Evolutionary conservation across 345 rosid genomes (phyloP), one percentile per base, ranked within the genome.

Genomic region (Limnanthes douglasii): DNA sequence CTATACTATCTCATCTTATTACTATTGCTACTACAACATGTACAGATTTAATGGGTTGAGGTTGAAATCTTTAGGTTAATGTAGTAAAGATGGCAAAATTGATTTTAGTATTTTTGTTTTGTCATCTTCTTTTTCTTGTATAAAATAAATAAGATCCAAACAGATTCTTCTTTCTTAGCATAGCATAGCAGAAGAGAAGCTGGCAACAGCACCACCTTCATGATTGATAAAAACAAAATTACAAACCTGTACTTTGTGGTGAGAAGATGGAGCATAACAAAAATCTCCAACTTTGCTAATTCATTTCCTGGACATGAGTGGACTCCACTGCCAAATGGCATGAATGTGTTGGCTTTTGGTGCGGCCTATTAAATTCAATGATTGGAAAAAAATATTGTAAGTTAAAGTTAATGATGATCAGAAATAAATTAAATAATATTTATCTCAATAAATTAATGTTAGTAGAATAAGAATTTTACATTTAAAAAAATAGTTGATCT

Each of bases 281-380:
- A 48, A 15, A 85, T 69, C 49, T 85, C 90, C 57, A 80, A 51
- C 63, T 72, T 85, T 10, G 96, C 93, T 18, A 85, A 24, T 62
- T 77, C 93, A 56, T 73, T 86, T 31, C 96, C 96, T 2, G 90
- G 96, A 60, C 96, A 86, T 28, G 90, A 57, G 42, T 85, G 96
- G 59, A 53, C 53, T 41, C 96, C 96, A 37, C 50, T 86, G 22
- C 96, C 96, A 66, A 86, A 86, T 51, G 96, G 96, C 83, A 86
- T 46, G 20, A 74, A 86, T 0, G 94, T 80, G 52, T 80, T 77
- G 50, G 96, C 74, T 23, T 85, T 80, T 8, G 78, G 90, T 10
- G 86, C 60, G 24, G 59, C 79, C 96, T 85, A 70, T 39, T 8
- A 2, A 35, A 41, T 1, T 8, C 25, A 29, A 24, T n/a, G n/a